A percentile compares a stretch with the other conserved stretches of the same genome.
Conservation (phyloP, 352 stramenopile species). For the Pythium scleroteichum region DNA sequence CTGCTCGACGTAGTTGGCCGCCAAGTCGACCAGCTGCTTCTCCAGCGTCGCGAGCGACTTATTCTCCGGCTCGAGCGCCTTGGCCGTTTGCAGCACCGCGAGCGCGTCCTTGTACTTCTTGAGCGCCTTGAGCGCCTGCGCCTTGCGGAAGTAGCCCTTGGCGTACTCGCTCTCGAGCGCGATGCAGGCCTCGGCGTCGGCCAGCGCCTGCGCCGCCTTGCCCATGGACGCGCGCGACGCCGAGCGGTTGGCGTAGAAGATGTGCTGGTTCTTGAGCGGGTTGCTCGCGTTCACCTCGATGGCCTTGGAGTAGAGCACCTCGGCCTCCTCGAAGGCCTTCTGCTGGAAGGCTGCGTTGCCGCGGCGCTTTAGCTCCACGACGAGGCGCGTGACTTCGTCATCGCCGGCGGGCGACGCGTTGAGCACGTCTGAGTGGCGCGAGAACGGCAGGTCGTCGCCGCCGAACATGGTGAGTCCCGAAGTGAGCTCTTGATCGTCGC, state of each 20-base stretch:
- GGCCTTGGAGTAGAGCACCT: constrained; percentile 96
- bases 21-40: constrained; percentile 57
- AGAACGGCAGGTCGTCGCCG: constrained; percentile 67
- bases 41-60: constrained; percentile 72
- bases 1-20: constrained; percentile 62
- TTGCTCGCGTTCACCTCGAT: constrained; percentile 80
- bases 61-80: constrained; percentile 66
- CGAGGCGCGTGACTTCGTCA: constrained; percentile 59
- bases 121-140: constrained; percentile 74
- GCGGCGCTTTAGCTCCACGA: constrained; percentile 87
- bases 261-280: constrained; percentile 68
- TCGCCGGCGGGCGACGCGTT: constrained; percentile 50
- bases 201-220: constrained; percentile 59
- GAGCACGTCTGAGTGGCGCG: constrained; percentile 82
- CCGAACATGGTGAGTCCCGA: constrained; percentile 54
- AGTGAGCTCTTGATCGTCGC: neutral
- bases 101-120: constrained; percentile 70
- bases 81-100: constrained; percentile 57
- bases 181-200: constrained; percentile 72
- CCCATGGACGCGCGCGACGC: constrained; percentile 84
- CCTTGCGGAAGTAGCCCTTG: constrained; percentile 86
- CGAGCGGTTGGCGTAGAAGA: constrained; percentile 88
- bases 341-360: constrained; percentile 87
- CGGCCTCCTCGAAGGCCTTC: constrained; percentile 89
- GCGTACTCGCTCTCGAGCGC: constrained; percentile 58